Evolutionary conservation across 495 filamentous ascomycete genomes (phyloP), one percentile per base, ranked within the genome.

Genomic region (Ramalina intermedia): DNA sequence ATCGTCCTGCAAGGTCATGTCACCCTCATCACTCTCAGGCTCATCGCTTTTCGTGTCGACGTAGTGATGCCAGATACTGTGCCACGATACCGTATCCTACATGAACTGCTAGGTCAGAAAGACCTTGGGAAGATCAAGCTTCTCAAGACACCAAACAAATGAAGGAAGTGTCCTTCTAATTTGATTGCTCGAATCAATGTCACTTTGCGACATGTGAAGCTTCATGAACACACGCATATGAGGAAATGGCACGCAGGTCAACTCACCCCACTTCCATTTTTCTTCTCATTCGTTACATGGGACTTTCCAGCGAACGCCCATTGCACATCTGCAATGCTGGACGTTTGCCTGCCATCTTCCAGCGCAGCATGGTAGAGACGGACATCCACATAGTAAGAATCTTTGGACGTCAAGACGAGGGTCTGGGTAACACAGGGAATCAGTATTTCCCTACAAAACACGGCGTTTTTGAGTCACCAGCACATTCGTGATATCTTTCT

Each of bases 291-390:
- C 16, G 43, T 48, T 8, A 41, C 35, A 18, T 23, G 37, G 0
- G 72, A 72, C 9, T 61, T 65, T 9, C 76, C 75, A 1, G 71
- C 74, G 37, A 79, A 75, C 18, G 70, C 76, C 74, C 75, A 79
- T 40, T 51, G 37, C 44, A 55, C 40, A 12, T 39, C 46, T 14
- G 29, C 13, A 47, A 50, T 41, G 38, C 51, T 33, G 8, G 36
- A 52, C 9, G 43, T 47, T 42, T 46, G 43, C 29, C 36, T 39
- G 16, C 27, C 47, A 6, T 48, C 55, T n/a, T 50, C 45, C 14
- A 17, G 13, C 12, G 42, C 45, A 14, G 27, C 24, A 27, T 17
- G 45, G 47, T 47, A 43, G 17, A 73, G 55, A 27, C 76, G 67
- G 20, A 76, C 54, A 51, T 80, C 76, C 47, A 79, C 69, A 51